These are phyloP conservation scores for Cladosporium colombiae DNA, from an alignment of 2,329 filamentous ascomycete species.

Conservation along the genomic window DNA sequence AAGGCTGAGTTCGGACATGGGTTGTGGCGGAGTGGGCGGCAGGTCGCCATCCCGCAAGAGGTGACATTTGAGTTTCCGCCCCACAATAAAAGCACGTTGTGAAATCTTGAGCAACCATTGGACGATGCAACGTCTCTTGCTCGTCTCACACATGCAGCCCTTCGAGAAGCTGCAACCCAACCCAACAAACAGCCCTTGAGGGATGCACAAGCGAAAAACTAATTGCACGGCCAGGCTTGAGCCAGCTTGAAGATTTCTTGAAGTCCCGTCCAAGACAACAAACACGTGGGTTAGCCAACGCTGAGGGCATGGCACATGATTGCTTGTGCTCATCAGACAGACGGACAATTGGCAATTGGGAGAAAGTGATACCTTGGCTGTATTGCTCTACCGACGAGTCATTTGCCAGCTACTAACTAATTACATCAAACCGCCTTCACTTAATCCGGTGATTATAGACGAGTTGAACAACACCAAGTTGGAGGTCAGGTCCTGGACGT, in stretches of 20 bases:
- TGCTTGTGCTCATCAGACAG: neutral
- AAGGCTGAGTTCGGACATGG: constrained; percentile 10
- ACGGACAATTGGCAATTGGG: neutral
- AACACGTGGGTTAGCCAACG: constrained; percentile 1
- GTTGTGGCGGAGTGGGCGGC: constrained; percentile 12
- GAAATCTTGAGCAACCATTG: neutral
- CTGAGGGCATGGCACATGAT: neutral
- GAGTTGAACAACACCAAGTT: neutral
- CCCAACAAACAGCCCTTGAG: neutral
- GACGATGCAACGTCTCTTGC: neutral
- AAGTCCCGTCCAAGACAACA: neutral
- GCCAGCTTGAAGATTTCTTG: constrained; percentile 9
- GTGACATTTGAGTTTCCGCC: constrained; percentile 9
- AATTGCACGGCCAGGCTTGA: constrained; percentile 3
- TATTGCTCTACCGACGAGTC: neutral
- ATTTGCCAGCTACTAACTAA: neutral
- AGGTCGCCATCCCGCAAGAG: neutral
- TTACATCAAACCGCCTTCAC: neutral
- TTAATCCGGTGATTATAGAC: neutral
- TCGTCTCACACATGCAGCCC: neutral
- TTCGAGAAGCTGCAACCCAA: neutral
- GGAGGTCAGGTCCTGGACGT: neutral
- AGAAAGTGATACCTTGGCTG: neutral
- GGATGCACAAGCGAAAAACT: constrained; percentile 7
- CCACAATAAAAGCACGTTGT: neutral